Base-by-base conservation (phyloP, 768 basidiomycete genomes). In the Suillus brevipes region DNA sequence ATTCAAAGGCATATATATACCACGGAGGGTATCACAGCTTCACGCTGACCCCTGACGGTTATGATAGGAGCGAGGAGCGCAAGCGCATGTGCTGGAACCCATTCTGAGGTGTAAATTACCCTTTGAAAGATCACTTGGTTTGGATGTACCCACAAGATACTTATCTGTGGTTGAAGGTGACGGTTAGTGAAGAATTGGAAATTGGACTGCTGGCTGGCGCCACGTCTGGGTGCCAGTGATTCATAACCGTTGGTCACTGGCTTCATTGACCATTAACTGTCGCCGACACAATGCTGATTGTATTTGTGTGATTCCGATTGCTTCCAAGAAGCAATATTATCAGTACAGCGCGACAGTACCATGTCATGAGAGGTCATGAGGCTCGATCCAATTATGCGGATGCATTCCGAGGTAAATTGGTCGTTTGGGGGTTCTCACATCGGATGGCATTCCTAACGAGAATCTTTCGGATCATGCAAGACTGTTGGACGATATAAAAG, bases 11-110 rank as follows among this genome's bases (percentile, higher is more conserved):
- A 97, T 95, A 63, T 95, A 31, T 31, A 31, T 31, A 31, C 31
- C 31, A 31, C 95, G 34, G 34, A 36, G 34, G 34, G 7, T 36
- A 36, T 36, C 84, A 80, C 60, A 99, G 82, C 28, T 97, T 83
- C 59, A 89, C 88, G 74, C 87, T 85, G 8, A 94, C 93, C 65
- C 95, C 99, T 97, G 20, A 95, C 95, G 71, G 99, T 91, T 76
- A 99, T 98, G 72, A 99, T 95, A 8, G 85, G 95, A 86, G 97
- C 89, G 92, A 96, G 79, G 87, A 83, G 25, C 97, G 90, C 9
- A 94, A 85, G 68, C 93, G 85, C 18, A 95, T 91, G 78, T 98
- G 95, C 65, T 92, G 89, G 81, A 97, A 97, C 47, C 97, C 96
- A 65, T 96, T 96, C 76, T 97, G 92, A 34, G 94, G 84, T 94